These are phyloP conservation scores for Bacidia rubella DNA, from an alignment of 495 filamentous ascomycete species.

Conservation along the genomic window DNA sequence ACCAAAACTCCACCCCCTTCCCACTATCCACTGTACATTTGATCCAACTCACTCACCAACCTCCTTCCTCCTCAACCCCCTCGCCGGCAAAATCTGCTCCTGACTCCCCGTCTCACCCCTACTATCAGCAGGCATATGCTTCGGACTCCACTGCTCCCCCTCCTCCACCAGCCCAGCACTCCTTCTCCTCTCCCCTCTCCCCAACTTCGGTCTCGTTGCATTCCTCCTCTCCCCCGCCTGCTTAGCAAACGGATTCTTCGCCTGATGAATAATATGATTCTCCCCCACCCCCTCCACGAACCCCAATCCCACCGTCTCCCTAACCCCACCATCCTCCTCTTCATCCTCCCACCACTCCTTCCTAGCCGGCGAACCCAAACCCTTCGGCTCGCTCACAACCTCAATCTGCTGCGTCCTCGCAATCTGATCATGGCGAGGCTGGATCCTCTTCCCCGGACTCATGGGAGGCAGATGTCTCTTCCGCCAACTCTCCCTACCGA, in stretches of 20 bases:
- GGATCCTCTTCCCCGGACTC: not conserved
- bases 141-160: not conserved
- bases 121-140: not conserved
- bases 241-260: not conserved
- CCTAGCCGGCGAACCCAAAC: not conserved
- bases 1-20: no score
- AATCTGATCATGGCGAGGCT: slow-evolving; percentile 8
- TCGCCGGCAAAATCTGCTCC: not conserved
- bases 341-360: not conserved
- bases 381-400: slow-evolving; percentile 14
- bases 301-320: no score
- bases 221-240: not conserved
- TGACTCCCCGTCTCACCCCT: not conserved
- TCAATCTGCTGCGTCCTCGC: slow-evolving; percentile 16
- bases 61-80: not conserved
- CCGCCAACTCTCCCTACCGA: not conserved
- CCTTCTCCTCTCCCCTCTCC: not conserved
- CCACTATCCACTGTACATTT: no score
- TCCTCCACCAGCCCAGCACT: not conserved
- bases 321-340: not conserved
- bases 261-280: not conserved
- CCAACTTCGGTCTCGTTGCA: not conserved
- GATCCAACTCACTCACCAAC: no score
- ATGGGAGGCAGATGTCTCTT: not conserved
- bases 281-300: not conserved